Evolutionary conservation across 2,329 filamentous ascomycete genomes (phyloP).

Genomic region (Podosphaera leucotricha): DNA sequence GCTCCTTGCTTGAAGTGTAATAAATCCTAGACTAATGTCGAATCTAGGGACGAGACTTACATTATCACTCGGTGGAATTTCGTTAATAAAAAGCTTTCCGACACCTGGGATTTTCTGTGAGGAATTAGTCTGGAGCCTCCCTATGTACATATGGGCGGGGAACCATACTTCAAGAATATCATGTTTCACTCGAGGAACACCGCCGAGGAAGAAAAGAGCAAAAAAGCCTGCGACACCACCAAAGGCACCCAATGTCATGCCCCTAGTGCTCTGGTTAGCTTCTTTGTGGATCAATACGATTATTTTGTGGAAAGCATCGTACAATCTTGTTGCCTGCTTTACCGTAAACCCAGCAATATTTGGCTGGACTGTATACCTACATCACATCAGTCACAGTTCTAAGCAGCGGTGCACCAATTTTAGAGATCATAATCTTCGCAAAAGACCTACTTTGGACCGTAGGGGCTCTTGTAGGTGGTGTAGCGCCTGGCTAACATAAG

Average conservation of each 20-base stretch:
- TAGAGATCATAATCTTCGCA: background rate
- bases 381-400: conserved; percentile 3
- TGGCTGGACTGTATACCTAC: conserved; percentile 34
- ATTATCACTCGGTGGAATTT: conserved; percentile 36
- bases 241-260: conserved; percentile 27
- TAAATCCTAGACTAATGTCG: too few relatives aligned
- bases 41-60: conserved; percentile 21
- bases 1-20: too few relatives aligned
- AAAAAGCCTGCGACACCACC: conserved; percentile 30
- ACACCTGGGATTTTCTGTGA: conserved; percentile 31
- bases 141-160: background rate
- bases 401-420: background rate
- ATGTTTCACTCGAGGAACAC: conserved; percentile 33
- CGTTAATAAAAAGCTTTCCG: conserved; percentile 26
- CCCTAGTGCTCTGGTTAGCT: conserved; percentile 18
- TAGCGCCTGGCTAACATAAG: conserved; percentile 4
- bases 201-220: conserved; percentile 35
- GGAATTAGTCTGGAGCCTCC: background rate
- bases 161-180: conserved; percentile 32
- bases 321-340: conserved; percentile 26
- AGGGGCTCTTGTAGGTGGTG: conserved; percentile 32
- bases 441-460: conserved; percentile 38
- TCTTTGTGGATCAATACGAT: background rate
- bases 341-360: conserved; percentile 29
- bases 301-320: conserved; percentile 7